Evolutionary conservation across 2,329 filamentous ascomycete genomes (phyloP).

Genomic region (Aspergillus ustus): DNA sequence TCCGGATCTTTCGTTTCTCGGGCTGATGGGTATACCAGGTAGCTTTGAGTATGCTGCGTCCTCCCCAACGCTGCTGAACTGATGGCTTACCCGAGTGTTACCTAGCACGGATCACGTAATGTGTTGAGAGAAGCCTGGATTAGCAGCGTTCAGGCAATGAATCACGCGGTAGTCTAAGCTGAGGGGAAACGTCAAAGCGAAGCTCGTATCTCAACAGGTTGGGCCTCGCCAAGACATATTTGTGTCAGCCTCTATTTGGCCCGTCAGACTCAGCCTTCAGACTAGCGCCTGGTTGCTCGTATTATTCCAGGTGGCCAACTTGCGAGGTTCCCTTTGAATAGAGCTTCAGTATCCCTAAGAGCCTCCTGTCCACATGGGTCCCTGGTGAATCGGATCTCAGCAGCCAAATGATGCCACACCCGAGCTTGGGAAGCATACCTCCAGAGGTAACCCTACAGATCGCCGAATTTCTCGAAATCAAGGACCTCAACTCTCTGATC

Average conservation of each 20-base stretch:
- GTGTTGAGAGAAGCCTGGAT: no score
- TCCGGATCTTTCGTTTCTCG: no score
- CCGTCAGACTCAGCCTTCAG: not conserved
- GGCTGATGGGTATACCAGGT: no score
- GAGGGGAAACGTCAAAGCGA: no score
- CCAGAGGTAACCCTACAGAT: not conserved
- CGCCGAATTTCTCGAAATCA: not conserved
- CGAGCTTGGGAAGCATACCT: not conserved
- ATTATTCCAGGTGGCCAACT: not conserved
- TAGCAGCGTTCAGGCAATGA: no score
- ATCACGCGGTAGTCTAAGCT: no score
- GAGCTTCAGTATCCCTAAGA: not conserved
- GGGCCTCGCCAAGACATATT: not conserved
- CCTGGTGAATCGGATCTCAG: not conserved
- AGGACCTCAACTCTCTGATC: not conserved
- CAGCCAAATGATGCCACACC: not conserved
- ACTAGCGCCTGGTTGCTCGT: not conserved
- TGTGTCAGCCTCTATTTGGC: not conserved
- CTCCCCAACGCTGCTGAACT: no score
- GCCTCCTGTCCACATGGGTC: not conserved
- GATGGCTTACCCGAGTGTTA: no score
- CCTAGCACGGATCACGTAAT: no score
- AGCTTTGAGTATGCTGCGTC: no score
- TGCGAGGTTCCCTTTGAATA: not conserved
- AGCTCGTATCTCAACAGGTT: not conserved